Evolutionary conservation across 768 basidiomycete species (phyloP).

Genomic region (Lentinula sp.): DNA sequence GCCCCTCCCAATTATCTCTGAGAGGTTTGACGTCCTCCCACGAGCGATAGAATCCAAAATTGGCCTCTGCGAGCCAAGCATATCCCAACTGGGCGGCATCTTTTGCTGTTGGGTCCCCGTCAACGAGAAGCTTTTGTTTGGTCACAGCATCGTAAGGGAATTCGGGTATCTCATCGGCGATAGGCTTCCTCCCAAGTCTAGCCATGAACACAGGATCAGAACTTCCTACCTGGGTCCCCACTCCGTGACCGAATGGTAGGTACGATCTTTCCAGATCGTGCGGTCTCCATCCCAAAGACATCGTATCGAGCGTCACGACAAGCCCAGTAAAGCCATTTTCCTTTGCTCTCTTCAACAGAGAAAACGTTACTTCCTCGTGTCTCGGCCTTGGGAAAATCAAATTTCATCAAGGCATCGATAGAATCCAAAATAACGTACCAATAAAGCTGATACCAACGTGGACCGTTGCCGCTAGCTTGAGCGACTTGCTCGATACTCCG

Average conservation of each 20-base stretch:
- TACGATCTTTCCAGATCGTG: conserved; percentile 63
- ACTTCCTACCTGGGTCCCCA: conserved; percentile 60
- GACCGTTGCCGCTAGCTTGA: conserved; percentile 57
- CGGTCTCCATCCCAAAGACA: conserved; percentile 69
- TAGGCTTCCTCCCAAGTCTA: conserved; percentile 39
- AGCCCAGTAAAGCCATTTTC: conserved; percentile 61
- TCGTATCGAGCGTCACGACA: conserved; percentile 77
- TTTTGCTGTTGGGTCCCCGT: conserved; percentile 42
- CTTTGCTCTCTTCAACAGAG: conserved; percentile 62
- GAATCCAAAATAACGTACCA: conserved; percentile 34
- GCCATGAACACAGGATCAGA: conserved; percentile 81
- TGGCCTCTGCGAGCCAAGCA: conserved; percentile 59
- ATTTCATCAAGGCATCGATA: background rate
- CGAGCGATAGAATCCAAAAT: conserved; percentile 53
- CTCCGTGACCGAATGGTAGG: conserved; percentile 61
- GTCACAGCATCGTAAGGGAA: conserved; percentile 58
- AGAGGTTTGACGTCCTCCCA: conserved; percentile 74
- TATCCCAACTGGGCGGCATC: conserved; percentile 41
- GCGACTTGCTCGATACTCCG: conserved; percentile 78
- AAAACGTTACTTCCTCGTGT: conserved; percentile 52
- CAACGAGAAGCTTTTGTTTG: conserved; percentile 31
- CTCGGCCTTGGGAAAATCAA: conserved; percentile 43
- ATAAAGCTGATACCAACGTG: conserved; percentile 80
- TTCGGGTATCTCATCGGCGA: conserved; percentile 23
- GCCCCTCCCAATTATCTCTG: conserved; percentile 71